Evolutionary conservation across 2,329 filamentous ascomycete genomes (phyloP).

Genomic region (Aspergillus sp.): DNA sequence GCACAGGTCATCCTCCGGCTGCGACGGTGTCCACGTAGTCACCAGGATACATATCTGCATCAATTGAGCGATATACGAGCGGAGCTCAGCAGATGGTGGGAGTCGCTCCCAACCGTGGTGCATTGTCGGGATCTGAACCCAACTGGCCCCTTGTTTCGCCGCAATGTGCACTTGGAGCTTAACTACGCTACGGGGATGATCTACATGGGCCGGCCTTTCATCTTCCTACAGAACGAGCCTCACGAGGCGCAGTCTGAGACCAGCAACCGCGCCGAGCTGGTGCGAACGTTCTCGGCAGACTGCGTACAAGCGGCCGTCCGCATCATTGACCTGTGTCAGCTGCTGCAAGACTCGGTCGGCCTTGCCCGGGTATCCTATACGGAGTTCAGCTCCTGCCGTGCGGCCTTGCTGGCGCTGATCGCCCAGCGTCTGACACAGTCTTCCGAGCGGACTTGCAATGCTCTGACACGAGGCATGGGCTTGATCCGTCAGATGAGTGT

Average conservation of each 20-base stretch:
- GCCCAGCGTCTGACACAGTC: slow-evolving; percentile 25
- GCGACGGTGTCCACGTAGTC: slow-evolving; percentile 22
- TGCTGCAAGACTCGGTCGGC: slow-evolving; percentile 50
- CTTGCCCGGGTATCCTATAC: slow-evolving; percentile 56
- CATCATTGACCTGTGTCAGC: slow-evolving; percentile 47
- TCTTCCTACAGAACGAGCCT: slow-evolving; percentile 29
- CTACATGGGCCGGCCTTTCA: slow-evolving; percentile 50
- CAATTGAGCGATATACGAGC: slow-evolving; percentile 26
- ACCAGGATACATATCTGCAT: slow-evolving; percentile 25
- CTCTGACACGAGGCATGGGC: slow-evolving; percentile 42
- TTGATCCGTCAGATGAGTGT: slow-evolving; percentile 48
- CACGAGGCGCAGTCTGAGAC: background rate
- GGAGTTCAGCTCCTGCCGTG: slow-evolving; percentile 56
- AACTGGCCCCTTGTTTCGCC: slow-evolving; percentile 37
- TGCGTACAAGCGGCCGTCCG: slow-evolving; percentile 48
- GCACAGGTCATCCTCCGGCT: slow-evolving; percentile 28
- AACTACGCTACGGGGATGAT: slow-evolving; percentile 49
- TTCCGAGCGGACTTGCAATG: slow-evolving; percentile 31
- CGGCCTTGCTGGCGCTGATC: slow-evolving; percentile 50
- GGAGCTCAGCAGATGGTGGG: slow-evolving; percentile 31
- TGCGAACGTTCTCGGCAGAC: slow-evolving; percentile 37
- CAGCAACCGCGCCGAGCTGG: background rate
- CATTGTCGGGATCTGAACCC: slow-evolving; percentile 35
- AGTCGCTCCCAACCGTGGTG: slow-evolving; percentile 20
- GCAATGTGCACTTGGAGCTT: slow-evolving; percentile 46